Percentiles rank a stretch among this genome's conserved stretches.
These are phyloP conservation scores for Phaeotremella fagi DNA, from an alignment of 768 basidiomycete species.

Conservation along the genomic window DNA sequence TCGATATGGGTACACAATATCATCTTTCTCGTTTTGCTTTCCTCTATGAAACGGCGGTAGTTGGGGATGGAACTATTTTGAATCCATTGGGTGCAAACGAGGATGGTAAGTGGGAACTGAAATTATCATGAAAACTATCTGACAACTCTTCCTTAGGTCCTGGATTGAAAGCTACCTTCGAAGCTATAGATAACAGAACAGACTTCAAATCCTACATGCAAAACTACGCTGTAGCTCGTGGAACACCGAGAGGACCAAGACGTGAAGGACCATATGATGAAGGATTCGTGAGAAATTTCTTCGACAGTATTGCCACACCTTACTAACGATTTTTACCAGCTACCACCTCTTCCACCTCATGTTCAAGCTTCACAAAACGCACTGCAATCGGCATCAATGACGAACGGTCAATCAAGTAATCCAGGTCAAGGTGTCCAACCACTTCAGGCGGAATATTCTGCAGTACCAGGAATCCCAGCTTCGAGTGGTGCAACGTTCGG, in stretches of 20 bases:
- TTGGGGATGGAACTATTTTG: slow-evolving; percentile 81
- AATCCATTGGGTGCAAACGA: slow-evolving; percentile 55
- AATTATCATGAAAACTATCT: background rate
- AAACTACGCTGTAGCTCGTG: slow-evolving; percentile 88
- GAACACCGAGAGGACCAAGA: slow-evolving; percentile 63
- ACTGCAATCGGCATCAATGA: background rate
- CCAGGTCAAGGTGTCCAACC: slow-evolving; percentile 21
- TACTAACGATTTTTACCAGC: slow-evolving; percentile 13
- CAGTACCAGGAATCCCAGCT: slow-evolving; percentile 33
- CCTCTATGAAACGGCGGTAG: slow-evolving; percentile 81
- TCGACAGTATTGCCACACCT: slow-evolving; percentile 2
- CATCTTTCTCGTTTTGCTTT: slow-evolving; percentile 92
- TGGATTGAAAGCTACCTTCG: slow-evolving; percentile 79
- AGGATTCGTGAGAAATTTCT: slow-evolving; percentile 67
- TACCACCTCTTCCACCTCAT: slow-evolving; percentile 46
- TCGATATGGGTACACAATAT: slow-evolving; percentile 97
- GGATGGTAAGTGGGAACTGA: slow-evolving; percentile 37
- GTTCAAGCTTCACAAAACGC: slow-evolving; percentile 22
- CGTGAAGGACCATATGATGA: slow-evolving; percentile 86
- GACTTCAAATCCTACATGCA: slow-evolving; percentile 98
- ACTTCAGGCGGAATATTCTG: slow-evolving; percentile 21
- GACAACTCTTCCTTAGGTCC: slow-evolving; percentile 50
- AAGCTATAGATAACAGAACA: slow-evolving; percentile 85
- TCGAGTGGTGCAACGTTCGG: slow-evolving; percentile 71
- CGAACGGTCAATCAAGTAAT: slow-evolving; percentile 28